Evolutionary conservation across 2,329 filamentous ascomycete genomes (phyloP).

Genomic region (Cryphonectria parasitica): DNA sequence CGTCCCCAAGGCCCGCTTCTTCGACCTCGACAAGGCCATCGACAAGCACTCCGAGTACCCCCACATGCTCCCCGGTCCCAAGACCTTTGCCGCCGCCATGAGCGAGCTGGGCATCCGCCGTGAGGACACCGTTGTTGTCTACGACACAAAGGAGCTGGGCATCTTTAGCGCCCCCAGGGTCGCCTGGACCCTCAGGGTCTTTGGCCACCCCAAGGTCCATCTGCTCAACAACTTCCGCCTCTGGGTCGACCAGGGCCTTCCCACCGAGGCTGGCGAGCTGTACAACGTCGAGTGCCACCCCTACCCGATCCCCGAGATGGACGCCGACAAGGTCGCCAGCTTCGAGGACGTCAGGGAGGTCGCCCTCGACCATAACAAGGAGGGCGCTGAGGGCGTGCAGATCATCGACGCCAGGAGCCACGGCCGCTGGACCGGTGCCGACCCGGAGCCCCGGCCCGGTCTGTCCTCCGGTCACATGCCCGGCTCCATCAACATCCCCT

Average conservation of each 20-base stretch:
- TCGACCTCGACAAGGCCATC: constrained; percentile 90
- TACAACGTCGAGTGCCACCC: constrained; percentile 68
- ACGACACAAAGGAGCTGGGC: constrained; percentile 87
- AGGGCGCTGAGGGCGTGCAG: constrained; percentile 81
- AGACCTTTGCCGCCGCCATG: constrained; percentile 86
- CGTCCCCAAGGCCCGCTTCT: constrained; percentile 91
- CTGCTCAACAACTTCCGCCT: constrained; percentile 92
- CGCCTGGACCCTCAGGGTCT: constrained; percentile 88
- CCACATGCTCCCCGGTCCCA: constrained; percentile 88
- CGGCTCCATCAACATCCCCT: constrained; percentile 80
- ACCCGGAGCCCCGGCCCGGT: constrained; percentile 84
- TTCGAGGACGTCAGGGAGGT: constrained; percentile 85
- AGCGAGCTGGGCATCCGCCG: constrained; percentile 81
- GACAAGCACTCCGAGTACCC: constrained; percentile 88
- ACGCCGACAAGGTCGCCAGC: constrained; percentile 67
- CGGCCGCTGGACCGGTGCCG: constrained; percentile 80
- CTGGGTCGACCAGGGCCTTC: constrained; percentile 85
- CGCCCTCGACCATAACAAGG: constrained; percentile 76
- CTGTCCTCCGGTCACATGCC: constrained; percentile 92
- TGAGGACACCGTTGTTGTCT: constrained; percentile 91
- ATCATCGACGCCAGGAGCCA: constrained; percentile 83
- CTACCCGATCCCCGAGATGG: constrained; percentile 66
- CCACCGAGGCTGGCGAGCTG: constrained; percentile 78
- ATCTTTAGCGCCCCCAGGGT: constrained; percentile 94
- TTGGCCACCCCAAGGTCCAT: constrained; percentile 88